phyloP scores from a whole-genome alignment of 2,329 filamentous ascomycete species.

The Colletotrichum trifolii region DNA sequence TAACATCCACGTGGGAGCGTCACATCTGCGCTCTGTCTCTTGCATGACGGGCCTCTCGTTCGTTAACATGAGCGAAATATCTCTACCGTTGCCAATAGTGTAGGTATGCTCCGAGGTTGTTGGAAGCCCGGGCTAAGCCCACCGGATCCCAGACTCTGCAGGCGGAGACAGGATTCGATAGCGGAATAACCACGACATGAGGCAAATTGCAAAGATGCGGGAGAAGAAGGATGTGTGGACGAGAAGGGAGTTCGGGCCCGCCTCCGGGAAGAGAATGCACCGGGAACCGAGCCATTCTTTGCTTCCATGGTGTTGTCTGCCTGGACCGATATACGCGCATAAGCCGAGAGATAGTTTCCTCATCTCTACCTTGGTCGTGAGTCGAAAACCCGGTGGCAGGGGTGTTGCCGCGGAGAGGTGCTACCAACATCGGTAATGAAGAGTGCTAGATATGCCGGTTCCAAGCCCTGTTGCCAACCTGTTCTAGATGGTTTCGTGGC shows the following conservation, averaged over 20 bases:
- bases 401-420: conserved; percentile 3
- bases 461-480: not conserved
- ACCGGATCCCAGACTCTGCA: not conserved
- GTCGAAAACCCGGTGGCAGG: conserved; percentile 9
- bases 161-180: conserved; percentile 8
- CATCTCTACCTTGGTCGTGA: conserved; percentile 6
- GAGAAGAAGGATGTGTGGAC: conserved; percentile 1
- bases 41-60: not conserved
- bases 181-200: conserved; percentile 9
- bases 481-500: conserved; percentile 3
- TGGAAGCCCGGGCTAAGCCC: too few species aligned
- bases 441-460: not conserved
- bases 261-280: conserved; percentile 3
- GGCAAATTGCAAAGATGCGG: conserved; percentile 8
- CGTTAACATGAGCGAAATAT: conserved; percentile 4
- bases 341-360: too few species aligned
- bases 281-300: not conserved
- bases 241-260: conserved; percentile 5
- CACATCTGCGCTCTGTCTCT: conserved; percentile 1
- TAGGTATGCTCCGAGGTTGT: too few species aligned
- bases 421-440: conserved; percentile 12
- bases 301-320: too few species aligned
- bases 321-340: too few species aligned
- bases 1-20: conserved; percentile 23
- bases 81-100: too few species aligned